Conservation (phyloP, 2,329 filamentous ascomycete species). For the Fusarium pilosicola region DNA sequence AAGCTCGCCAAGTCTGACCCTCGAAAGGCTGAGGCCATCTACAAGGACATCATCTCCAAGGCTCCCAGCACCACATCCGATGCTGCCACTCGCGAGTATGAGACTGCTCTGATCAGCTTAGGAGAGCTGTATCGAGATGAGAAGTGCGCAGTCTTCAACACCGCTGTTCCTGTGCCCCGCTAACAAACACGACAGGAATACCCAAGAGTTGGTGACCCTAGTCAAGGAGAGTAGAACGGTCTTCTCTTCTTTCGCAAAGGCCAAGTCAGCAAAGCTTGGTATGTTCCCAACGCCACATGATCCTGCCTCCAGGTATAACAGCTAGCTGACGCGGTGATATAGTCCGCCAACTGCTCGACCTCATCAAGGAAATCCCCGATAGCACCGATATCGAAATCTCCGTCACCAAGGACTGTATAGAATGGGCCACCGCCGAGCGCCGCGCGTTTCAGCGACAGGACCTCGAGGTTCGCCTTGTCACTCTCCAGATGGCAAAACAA, state of each 20-base stretch:
- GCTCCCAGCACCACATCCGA: conserved; percentile 85
- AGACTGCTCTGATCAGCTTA: conserved; percentile 85
- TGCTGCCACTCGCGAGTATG: conserved; percentile 88
- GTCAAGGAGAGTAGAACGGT: conserved; percentile 90
- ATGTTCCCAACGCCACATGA: conserved; percentile 49
- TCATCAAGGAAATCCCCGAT: conserved; percentile 93
- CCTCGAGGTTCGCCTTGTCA: conserved; percentile 93
- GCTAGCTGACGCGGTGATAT: conserved; percentile 30
- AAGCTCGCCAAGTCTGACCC: conserved; percentile 83
- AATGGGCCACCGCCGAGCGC: conserved; percentile 96
- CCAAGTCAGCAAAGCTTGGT: conserved; percentile 98
- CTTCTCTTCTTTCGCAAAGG: conserved; percentile 96
- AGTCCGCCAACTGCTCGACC: conserved; percentile 97
- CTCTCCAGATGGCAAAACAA: conserved; percentile 96
- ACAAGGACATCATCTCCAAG: conserved; percentile 89
- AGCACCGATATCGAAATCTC: conserved; percentile 93
- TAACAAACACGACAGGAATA: conserved; percentile 65
- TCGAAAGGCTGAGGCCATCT: conserved; percentile 84
- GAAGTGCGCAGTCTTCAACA: conserved; percentile 65
- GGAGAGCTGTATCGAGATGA: conserved; percentile 93
- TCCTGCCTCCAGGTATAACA: conserved; percentile 3
- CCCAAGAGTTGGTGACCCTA: conserved; percentile 86
- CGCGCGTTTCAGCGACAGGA: conserved; percentile 97
- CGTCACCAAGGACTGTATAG: conserved; percentile 98
- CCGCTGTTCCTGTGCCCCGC: conserved; percentile 8